Evolutionary conservation across 2,329 filamentous ascomycete species (phyloP).

Genomic region (Diplocarpon mali): DNA sequence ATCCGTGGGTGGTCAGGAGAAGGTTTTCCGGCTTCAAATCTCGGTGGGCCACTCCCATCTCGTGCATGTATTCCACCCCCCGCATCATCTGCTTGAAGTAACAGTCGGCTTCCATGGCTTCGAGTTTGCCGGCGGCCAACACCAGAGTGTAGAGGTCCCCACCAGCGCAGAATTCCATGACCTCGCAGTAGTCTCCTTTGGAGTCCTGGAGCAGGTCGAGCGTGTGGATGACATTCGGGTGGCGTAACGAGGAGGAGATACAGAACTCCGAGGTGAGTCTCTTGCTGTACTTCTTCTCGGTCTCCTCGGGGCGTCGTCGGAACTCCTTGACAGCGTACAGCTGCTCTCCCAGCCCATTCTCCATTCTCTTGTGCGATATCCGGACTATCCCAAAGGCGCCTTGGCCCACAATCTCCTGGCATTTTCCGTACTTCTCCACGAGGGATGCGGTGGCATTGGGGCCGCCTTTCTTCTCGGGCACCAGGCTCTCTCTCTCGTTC

Average conservation of each 20-base stretch:
- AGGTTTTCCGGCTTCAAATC: conserved; percentile 96
- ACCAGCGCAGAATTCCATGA: conserved; percentile 98
- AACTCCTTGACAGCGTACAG: conserved; percentile 98
- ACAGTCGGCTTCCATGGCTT: conserved; percentile 88
- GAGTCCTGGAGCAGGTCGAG: conserved; percentile 90
- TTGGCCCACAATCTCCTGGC: conserved; percentile 90
- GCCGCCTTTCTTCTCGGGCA: conserved; percentile 65
- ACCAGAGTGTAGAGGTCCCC: conserved; percentile 93
- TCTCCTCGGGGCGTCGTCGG: conserved; percentile 85
- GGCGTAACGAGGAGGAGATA: conserved; percentile 90
- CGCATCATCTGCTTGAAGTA: conserved; percentile 99
- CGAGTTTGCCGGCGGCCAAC: conserved; percentile 80
- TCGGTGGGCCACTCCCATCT: conserved; percentile 96
- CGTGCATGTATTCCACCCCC: conserved; percentile 96
- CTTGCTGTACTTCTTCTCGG: conserved; percentile 95
- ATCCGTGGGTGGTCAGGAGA: conserved; percentile 82
- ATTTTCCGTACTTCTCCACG: conserved; percentile 96
- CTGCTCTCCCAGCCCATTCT: conserved; percentile 71
- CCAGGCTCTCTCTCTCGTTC: conserved; percentile 69
- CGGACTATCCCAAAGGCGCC: conserved; percentile 96
- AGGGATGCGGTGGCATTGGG: conserved; percentile 67
- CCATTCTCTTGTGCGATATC: conserved; percentile 91
- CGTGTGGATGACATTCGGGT: conserved; percentile 97
- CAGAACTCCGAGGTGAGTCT: conserved; percentile 95
- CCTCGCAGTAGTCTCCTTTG: conserved; percentile 96